Percentiles rank a stretch among this genome's conserved stretches.
phyloP scores from a whole-genome alignment of 306 rosid genomes.

The Arachis hypogaea region DNA sequence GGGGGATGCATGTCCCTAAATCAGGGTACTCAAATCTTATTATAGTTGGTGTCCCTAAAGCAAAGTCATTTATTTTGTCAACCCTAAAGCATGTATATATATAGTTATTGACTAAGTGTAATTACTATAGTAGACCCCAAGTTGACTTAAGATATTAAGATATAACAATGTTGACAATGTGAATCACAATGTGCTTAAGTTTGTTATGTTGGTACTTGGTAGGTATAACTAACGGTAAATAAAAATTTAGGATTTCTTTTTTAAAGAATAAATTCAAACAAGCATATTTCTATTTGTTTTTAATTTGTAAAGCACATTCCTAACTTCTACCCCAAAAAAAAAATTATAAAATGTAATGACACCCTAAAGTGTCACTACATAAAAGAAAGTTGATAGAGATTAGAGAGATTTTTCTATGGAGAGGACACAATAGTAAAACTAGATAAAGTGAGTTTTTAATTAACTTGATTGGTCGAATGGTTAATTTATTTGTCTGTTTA shows the following conservation, averaged over 20 bases:
- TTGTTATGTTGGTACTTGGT: slow-evolving; percentile 11
- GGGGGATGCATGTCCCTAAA: slow-evolving; percentile 14
- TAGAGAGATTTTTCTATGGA: neutral
- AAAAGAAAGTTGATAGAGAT: too few species aligned
- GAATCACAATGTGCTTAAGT: slow-evolving; percentile 38
- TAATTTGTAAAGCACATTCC: too few species aligned
- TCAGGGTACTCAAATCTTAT: slow-evolving; percentile 39
- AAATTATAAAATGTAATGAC: too few species aligned
- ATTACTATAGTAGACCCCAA: slow-evolving; percentile 47
- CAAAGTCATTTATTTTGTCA: slow-evolving; percentile 35
- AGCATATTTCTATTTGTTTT: too few species aligned
- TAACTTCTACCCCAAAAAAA: too few species aligned
- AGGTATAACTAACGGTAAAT: neutral
- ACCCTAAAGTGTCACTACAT: too few species aligned
- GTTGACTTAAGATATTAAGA: slow-evolving; percentile 40
- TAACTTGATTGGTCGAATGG: too few species aligned
- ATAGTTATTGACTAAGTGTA: neutral
- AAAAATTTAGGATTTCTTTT: neutral
- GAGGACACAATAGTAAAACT: neutral
- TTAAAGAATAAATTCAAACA: too few species aligned
- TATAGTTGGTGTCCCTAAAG: slow-evolving; percentile 33
- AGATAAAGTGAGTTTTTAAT: too few species aligned
- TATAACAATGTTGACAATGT: slow-evolving; percentile 39
- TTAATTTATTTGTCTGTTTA: too few species aligned
- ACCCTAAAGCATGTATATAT: too few species aligned